phyloP scores from a whole-genome alignment of 352 stramenopile genomes.

The Blastocystis sp. region DNA sequence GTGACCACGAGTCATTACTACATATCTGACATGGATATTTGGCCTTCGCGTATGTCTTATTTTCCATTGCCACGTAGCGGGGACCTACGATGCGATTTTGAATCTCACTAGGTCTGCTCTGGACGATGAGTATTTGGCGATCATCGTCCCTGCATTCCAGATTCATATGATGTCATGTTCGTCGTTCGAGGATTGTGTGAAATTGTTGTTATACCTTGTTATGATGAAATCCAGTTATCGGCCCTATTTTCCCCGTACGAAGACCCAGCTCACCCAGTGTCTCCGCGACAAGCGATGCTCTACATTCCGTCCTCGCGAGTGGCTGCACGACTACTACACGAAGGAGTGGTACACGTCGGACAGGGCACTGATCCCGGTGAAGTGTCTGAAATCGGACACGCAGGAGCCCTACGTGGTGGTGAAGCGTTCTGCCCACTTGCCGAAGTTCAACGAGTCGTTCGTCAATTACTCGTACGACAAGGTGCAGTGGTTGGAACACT shows the following conservation, averaged over 20 bases:
- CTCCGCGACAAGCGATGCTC: neutral
- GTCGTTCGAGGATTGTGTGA: neutral
- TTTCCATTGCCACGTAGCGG: neutral
- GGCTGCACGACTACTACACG: constrained; percentile 54
- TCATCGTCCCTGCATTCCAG: constrained; percentile 39
- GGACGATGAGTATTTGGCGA: neutral
- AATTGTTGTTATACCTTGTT: neutral
- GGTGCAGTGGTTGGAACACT: constrained; percentile 45
- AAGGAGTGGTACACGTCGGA: neutral
- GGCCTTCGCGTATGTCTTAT: neutral
- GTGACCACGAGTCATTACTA: constrained; percentile 35
- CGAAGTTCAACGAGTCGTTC: constrained; percentile 52
- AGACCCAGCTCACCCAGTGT: neutral
- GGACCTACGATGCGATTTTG: neutral
- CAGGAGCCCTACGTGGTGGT: constrained; percentile 56
- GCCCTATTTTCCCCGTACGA: neutral
- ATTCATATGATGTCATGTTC: neutral
- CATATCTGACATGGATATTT: constrained; percentile 50
- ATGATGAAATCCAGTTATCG: neutral
- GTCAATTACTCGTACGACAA: constrained; percentile 50
- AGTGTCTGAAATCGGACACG: constrained; percentile 8
- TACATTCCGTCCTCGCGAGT: constrained; percentile 30
- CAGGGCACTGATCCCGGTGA: neutral
- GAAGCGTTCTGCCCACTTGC: neutral
- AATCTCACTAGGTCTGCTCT: neutral